Conservation (phyloP, 2,329 filamentous ascomycete genomes). For the Grosmannia huntii region DNA sequence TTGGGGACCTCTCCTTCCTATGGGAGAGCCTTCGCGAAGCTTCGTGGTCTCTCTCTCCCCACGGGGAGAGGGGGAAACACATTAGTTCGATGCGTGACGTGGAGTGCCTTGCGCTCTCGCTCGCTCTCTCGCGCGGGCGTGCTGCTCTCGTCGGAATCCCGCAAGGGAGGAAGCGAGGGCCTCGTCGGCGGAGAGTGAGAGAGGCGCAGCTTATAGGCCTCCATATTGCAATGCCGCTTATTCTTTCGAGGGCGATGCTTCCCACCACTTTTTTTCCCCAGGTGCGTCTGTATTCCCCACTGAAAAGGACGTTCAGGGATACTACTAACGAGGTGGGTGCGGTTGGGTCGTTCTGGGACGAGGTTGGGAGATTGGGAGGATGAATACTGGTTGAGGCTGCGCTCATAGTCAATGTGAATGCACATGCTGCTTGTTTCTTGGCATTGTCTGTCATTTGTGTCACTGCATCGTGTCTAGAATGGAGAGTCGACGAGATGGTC, state of each 20-base stretch:
- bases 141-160: not conserved
- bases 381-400: not conserved
- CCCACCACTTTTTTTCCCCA: slow-evolving; percentile 6
- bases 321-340: slow-evolving; percentile 6
- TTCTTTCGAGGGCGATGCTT: slow-evolving; percentile 15
- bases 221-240: slow-evolving; percentile 16
- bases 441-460: not conserved
- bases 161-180: not conserved
- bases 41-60: slow-evolving; percentile 9
- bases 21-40: slow-evolving; percentile 15
- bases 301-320: slow-evolving; percentile 2
- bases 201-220: not conserved
- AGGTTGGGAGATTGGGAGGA: not conserved
- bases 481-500: not conserved
- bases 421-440: not conserved
- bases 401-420: not conserved
- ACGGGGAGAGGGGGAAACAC: slow-evolving; percentile 7
- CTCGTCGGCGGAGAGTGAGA: too few relatives aligned
- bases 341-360: not conserved
- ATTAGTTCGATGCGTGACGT: slow-evolving; percentile 16
- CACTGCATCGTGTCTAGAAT: not conserved
- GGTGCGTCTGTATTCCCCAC: not conserved
- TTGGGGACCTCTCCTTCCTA: slow-evolving; percentile 5
- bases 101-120: slow-evolving; percentile 3
- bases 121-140: not conserved